Conservation (phyloP, 2,329 filamentous ascomycete species). For the Conoideocrella luteorostrata region DNA sequence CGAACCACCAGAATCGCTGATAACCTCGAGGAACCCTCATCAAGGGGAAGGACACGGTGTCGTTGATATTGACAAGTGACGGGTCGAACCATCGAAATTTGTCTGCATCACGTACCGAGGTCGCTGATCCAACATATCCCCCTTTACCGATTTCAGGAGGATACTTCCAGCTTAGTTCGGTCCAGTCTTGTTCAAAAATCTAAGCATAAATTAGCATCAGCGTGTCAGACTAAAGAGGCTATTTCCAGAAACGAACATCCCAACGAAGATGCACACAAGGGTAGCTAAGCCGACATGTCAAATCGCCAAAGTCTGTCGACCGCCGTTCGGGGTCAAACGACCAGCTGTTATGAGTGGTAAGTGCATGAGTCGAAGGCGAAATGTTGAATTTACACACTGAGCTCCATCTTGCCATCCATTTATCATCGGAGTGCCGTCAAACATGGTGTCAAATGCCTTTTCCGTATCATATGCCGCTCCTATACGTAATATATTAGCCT, state of each 20-base stretch:
- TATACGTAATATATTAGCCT: conserved; percentile 7
- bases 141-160: conserved; percentile 31
- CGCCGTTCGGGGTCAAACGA: conserved; percentile 23
- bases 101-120: conserved; percentile 17
- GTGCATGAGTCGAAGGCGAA: background rate
- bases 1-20: conserved; percentile 34
- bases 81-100: conserved; percentile 3
- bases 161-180: conserved; percentile 34
- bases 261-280: conserved; percentile 28
- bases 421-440: conserved; percentile 20
- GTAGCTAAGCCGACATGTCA: conserved; percentile 23
- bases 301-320: conserved; percentile 23
- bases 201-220: no score
- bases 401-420: conserved; percentile 13
- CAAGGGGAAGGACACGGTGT: conserved; percentile 32
- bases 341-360: conserved; percentile 19
- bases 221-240: no score
- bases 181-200: conserved; percentile 34
- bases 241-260: conserved; percentile 32
- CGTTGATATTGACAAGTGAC: conserved; percentile 22
- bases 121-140: conserved; percentile 37
- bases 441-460: conserved; percentile 32
- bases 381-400: background rate
- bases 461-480: conserved; percentile 31
- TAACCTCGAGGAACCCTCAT: conserved; percentile 26